Conservation (phyloP, 2,329 filamentous ascomycete species). For the Madurella mycetomatis region DNA sequence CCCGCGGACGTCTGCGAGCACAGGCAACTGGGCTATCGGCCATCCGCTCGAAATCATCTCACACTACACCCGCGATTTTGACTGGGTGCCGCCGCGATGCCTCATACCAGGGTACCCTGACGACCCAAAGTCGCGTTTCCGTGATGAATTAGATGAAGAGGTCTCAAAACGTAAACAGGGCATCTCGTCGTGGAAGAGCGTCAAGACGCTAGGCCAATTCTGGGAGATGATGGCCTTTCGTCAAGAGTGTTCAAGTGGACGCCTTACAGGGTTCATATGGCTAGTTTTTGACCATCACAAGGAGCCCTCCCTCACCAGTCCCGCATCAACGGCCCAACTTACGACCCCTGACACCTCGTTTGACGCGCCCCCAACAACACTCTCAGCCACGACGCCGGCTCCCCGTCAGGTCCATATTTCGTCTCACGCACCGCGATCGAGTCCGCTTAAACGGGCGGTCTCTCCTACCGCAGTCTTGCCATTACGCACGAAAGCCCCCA, state of each 20-base stretch:
- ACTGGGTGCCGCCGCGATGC: constrained; percentile 68
- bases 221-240: constrained; percentile 98
- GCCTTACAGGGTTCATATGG: constrained; percentile 93
- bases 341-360: constrained; percentile 31
- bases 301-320: background rate
- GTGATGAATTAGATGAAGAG: constrained; percentile 85
- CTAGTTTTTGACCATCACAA: constrained; percentile 64
- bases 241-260: constrained; percentile 90
- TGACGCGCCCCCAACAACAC: constrained; percentile 17
- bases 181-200: constrained; percentile 73
- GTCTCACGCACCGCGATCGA: constrained; percentile 24
- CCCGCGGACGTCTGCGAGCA: constrained; percentile 50
- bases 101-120: constrained; percentile 89
- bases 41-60: constrained; percentile 64
- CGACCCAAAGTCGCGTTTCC: constrained; percentile 87
- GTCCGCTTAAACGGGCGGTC: constrained; percentile 20
- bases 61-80: constrained; percentile 55
- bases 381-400: constrained; percentile 31
- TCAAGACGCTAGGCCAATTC: constrained; percentile 82
- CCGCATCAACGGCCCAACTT: constrained; percentile 12
- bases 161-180: constrained; percentile 56
- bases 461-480: constrained; percentile 10
- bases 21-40: constrained; percentile 63
- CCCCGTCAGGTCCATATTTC: constrained; percentile 21
- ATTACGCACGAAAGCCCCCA: constrained; percentile 25